These are phyloP conservation scores for Microbotryomycetes sp. DNA, from an alignment of 1,284 basidiomycete species.

Conservation along the genomic window DNA sequence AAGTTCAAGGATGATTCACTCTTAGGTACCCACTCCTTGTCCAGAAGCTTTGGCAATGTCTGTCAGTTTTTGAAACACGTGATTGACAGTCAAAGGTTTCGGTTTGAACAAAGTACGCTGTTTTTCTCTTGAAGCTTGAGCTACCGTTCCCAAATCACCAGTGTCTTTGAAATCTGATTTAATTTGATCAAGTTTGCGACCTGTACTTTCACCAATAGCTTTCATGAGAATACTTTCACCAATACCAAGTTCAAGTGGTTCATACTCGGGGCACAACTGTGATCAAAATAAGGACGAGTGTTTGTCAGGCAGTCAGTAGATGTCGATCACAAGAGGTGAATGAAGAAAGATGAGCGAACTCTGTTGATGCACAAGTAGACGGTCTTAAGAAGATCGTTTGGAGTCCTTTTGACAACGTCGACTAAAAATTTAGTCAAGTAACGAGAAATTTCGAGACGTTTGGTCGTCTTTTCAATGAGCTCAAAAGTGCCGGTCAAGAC, in stretches of 20 bases:
- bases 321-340: too few relatives aligned
- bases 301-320: background rate
- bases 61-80: slow-evolving; percentile 75
- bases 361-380: slow-evolving; percentile 97
- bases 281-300: background rate
- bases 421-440: slow-evolving; percentile 81
- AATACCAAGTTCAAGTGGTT: slow-evolving; percentile 92
- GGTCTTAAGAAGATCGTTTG: slow-evolving; percentile 69
- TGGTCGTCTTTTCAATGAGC: slow-evolving; percentile 89
- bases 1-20: background rate
- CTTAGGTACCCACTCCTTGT: slow-evolving; percentile 56
- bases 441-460: slow-evolving; percentile 87
- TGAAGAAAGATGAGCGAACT: slow-evolving; percentile 50
- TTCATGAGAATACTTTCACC: slow-evolving; percentile 93
- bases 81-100: slow-evolving; percentile 78
- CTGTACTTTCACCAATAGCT: slow-evolving; percentile 91
- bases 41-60: slow-evolving; percentile 81
- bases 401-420: slow-evolving; percentile 78
- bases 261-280: slow-evolving; percentile 89
- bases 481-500: slow-evolving; percentile 83
- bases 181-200: slow-evolving; percentile 70
- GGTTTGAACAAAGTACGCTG: slow-evolving; percentile 95
- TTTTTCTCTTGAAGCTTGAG: slow-evolving; percentile 87
- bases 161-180: slow-evolving; percentile 90
- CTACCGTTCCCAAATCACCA: slow-evolving; percentile 92